Base-by-base conservation (phyloP, 176 grass and related monocot species). In the Oryza glumipatula region DNA sequence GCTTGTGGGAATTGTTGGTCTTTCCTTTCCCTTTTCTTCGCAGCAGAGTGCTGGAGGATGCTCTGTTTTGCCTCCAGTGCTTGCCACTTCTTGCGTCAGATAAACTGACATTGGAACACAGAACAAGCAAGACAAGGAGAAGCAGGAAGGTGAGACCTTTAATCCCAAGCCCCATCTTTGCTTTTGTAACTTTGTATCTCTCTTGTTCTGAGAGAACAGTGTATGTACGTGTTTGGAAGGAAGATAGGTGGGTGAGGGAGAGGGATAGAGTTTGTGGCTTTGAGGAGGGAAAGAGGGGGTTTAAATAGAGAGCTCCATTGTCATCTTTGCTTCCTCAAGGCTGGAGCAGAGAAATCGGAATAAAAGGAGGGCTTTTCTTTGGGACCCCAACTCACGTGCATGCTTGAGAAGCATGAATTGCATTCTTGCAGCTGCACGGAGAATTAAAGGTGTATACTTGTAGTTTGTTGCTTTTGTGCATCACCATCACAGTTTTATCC, bases 1-100 rank as follows among this genome's bases (percentile, higher is more conserved):
- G 82, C 65, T 54, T 88, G 24, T 80, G 87, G 22, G 80, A 64
- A 24, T 80, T 35, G n/a, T 82, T 46, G 19, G 7, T 73, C 88
- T 95, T 98, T 3, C 73, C 73, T 85, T 95, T 95, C 14, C 83
- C 91, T 92, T 95, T 92, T 16, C 90, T 90, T 72, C 69, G 89
- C 12, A 88, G 11, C 77, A 83, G 24, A 46, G 93, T 84, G 48
- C 79, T 72, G 24, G 74, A 74, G n/a, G 93, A 60, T 39, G 44
- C 48, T 67, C 64, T 92, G 14, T 61, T 92, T 24, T 26, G 72
- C 80, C 85, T 98, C 96, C 91, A 94, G 41, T 79, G 87, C 76
- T 63, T 93, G 78, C 90, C 72, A 30, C 74, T 98, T 41, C 93
- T 95, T 68, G 89, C 96, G 3, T 90, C 85, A 13, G 91, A 92